Base-by-base conservation (phyloP, 2,329 filamentous ascomycete genomes). In the Nothopassalora personata region DNA sequence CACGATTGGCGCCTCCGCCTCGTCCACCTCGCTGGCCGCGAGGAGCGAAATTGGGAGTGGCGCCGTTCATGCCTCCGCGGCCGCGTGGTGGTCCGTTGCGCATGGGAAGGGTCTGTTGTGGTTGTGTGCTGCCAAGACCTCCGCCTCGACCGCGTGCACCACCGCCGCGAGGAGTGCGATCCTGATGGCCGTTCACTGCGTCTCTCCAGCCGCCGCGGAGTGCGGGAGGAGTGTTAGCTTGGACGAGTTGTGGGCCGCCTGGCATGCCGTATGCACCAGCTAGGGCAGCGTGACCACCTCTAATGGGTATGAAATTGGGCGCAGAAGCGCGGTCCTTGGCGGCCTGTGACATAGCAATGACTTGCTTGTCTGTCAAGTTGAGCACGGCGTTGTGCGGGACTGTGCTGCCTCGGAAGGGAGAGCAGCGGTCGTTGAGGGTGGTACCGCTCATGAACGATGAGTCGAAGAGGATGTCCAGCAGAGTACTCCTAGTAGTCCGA, bases 381-480 rank as follows among this genome's bases (percentile, higher is more conserved):
- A 99, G 82, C 1, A 97, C 91, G 0, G 90, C 89, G n/a, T 89
- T 88, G 6, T 88, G 84, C 1, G 91, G 85, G 4, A 99, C 91
- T 0, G 94, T 97, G 72, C 94, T 92, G 54, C 94, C 94, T 36
- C 93, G 86, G 85, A 99, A 99, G 39, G 90, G 86, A 28, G 91
- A 91, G 71, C 93, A 96, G 60, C 94, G 87, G 58, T 92, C 91
- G 60, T 90, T 89, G 15, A 99, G 82, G 0, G 90, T 94, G 1
- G 92, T 97, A 63, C 94, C 94, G 70, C 91, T 96, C 92, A 99
- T 97, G 75, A 99, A 99, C 0, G 91, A 89, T 11, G 85, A 84
- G 72, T 99, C 95, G 75, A 96, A 99, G 7, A 99, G 87, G 58
- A 97, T 84, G 72, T 99, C 94, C 39, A 99, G 81, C 59, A 97